Evolutionary conservation across 169 alveolate species (phyloP).

Genomic region (Babesia divergens): DNA sequence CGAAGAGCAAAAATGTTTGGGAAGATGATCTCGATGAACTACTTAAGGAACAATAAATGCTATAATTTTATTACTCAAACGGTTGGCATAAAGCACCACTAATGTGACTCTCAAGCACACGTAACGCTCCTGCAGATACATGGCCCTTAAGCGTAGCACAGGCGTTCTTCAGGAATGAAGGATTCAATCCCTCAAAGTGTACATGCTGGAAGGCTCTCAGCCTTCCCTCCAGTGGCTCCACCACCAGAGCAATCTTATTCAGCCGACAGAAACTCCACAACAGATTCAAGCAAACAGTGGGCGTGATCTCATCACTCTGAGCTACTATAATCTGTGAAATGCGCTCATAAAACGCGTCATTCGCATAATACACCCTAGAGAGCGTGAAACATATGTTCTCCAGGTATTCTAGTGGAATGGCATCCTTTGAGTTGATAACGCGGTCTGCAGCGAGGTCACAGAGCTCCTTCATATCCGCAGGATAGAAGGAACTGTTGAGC

Average conservation of each 20-base stretch:
- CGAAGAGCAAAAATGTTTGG: conserved; percentile 18
- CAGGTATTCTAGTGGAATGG: conserved; percentile 36
- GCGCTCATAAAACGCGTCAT: conserved; percentile 24
- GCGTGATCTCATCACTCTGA: neutral
- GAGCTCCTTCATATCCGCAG: neutral
- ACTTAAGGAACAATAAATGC: conserved; percentile 8
- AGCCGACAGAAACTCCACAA: conserved; percentile 50
- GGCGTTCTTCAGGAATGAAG: neutral
- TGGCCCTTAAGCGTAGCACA: neutral
- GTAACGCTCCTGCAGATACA: neutral
- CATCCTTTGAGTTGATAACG: conserved; percentile 1
- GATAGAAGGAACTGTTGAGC: conserved; percentile 3
- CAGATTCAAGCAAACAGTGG: conserved; percentile 43
- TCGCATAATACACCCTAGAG: conserved; percentile 9
- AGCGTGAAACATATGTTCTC: conserved; percentile 53
- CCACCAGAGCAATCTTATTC: conserved; percentile 25
- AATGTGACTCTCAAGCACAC: neutral
- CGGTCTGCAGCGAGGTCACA: conserved; percentile 22
- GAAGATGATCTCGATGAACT: conserved; percentile 23
- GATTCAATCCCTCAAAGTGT: neutral
- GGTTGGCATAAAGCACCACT: neutral
- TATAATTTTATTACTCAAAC: neutral
- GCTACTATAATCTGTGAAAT: conserved; percentile 3
- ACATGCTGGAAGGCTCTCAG: neutral
- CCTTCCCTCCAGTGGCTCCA: neutral